Conservation (phyloP, 345 rosid species). For the Moricandia arvensis region DNA sequence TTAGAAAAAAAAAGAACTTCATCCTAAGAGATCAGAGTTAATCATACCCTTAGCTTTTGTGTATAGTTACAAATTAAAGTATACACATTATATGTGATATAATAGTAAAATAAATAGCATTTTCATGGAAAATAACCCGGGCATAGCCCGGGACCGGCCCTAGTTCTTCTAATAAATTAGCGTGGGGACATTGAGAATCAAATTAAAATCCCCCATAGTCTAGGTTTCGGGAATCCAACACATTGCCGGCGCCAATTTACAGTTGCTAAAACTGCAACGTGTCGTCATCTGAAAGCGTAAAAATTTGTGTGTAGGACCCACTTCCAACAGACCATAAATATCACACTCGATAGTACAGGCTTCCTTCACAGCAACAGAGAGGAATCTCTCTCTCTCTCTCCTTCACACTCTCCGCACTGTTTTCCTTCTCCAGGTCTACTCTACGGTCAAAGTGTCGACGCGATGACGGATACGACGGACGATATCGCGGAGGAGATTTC, state of each 20-base stretch:
- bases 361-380: not conserved
- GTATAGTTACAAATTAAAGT: not conserved
- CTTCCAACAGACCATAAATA: conserved; percentile 18
- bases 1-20: too few species aligned
- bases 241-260: not conserved
- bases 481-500: conserved; percentile 95
- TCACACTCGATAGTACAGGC: conserved; percentile 20
- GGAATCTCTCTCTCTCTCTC: not conserved
- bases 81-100: not conserved
- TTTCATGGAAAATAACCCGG: too few species aligned
- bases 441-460: conserved; percentile 11
- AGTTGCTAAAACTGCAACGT: not conserved
- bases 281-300: not conserved
- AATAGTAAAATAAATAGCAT: too few species aligned
- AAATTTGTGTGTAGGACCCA: not conserved
- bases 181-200: not conserved
- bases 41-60: too few species aligned
- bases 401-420: not conserved
- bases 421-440: conserved; percentile 10
- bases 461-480: conserved; percentile 94
- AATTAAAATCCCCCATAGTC: not conserved
- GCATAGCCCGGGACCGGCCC: too few species aligned
- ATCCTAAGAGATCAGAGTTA: too few species aligned
- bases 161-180: not conserved
- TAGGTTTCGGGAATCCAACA: not conserved